phyloP scores from a whole-genome alignment of 768 basidiomycete species.

The Tylopilus sp. region DNA sequence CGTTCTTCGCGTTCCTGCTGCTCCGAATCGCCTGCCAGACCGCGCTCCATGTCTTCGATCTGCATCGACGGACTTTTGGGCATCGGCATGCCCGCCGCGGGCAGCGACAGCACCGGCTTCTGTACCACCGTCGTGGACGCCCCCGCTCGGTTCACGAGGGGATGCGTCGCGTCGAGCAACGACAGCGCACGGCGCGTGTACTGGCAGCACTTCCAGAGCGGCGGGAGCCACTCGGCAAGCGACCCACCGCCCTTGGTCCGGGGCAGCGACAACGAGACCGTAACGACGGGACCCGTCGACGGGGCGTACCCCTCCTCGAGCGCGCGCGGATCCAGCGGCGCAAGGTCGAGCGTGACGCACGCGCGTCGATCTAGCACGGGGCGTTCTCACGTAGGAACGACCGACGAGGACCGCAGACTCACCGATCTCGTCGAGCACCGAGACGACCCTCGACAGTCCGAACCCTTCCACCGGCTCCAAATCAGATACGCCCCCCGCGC shows the following conservation, averaged over 20 bases:
- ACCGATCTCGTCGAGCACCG: conserved; percentile 37
- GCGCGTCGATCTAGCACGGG: conserved; percentile 22
- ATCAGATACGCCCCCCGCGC: conserved; percentile 30
- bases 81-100: conserved; percentile 49
- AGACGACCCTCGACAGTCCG: conserved; percentile 50
- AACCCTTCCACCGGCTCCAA: conserved; percentile 44
- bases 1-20: conserved; percentile 63
- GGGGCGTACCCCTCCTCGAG: conserved; percentile 37
- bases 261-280: conserved; percentile 38
- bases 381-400: not conserved
- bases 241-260: not conserved
- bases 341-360: conserved; percentile 46
- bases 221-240: conserved; percentile 41
- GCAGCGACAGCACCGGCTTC: conserved; percentile 36
- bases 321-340: conserved; percentile 42
- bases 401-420: not conserved
- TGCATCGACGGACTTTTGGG: conserved; percentile 75
- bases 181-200: conserved; percentile 45
- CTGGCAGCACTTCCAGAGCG: conserved; percentile 51
- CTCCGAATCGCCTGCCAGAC: conserved; percentile 24
- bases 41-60: conserved; percentile 35
- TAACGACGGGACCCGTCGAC: conserved; percentile 30
- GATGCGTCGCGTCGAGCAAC: conserved; percentile 24
- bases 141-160: conserved; percentile 25
- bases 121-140: conserved; percentile 29